Evolutionary conservation across 129 eudicot genomes (phyloP), one percentile per base, ranked within the genome.

Genomic region (Lactuca saligna): DNA sequence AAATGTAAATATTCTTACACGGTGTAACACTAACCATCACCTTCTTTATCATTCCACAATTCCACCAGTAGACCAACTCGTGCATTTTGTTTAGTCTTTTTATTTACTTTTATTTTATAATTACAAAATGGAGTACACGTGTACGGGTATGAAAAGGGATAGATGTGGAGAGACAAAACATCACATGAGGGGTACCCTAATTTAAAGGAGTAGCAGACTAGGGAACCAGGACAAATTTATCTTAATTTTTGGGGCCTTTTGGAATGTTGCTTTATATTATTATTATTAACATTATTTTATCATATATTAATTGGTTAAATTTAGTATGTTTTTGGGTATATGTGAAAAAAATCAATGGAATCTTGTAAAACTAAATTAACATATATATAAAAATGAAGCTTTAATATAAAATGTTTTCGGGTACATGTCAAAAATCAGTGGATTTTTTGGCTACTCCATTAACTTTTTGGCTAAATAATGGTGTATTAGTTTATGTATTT

Each of bases 191-290:
- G 41, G 69, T 61, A 71, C 76, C 50, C 76, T 71, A 49, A 34
- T 71, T 48, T 10, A 48, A 10, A 46, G 61, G 74, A 66, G 48
- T 70, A 46, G 57, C 75, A 57, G 32, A 32, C 44, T 48, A 57
- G 68, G 74, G 74, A 75, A 68, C 80, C 33, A 15, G 46, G 74
- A 75, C 79, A 59, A 66, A 57, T 31, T 75, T 75, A 56, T 75
- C 49, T 66, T 66, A 68, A 68, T 35, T 67, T 46, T 66, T 75
- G 67, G 73, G 61, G 16, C 8, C 44, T 65, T 74, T 75, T 75
- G 69, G 63, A 75, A 75, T 60, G 63, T 75, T 59, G 69, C 63
- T 61, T 58, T 34, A 37, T 67, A 16, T 10, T 16, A 69, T 33
- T 12, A 34, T 59, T 25, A 58, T 32, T 58, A 49, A 3, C 13